phyloP scores from a whole-genome alignment of 1,284 basidiomycete species.

The Flammula alnicola region DNA sequence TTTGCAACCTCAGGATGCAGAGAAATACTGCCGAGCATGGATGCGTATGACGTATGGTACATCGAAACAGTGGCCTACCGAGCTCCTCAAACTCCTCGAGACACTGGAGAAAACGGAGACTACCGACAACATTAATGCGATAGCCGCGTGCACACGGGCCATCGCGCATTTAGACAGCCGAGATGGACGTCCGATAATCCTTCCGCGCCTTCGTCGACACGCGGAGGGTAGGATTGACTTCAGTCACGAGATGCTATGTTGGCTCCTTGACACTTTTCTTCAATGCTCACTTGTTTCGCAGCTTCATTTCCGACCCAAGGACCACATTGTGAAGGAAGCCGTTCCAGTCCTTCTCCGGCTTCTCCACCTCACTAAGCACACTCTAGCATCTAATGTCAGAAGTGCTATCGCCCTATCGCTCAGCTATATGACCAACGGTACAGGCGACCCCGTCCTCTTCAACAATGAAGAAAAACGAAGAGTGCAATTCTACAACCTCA shows the following conservation, averaged over 20 bases:
- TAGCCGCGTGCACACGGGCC: constrained; percentile 40
- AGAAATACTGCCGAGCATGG: constrained; percentile 42
- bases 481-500: constrained; percentile 12
- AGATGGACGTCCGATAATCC: constrained; percentile 35
- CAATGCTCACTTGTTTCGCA: constrained; percentile 39
- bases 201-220: constrained; percentile 34
- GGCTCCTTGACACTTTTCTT: constrained; percentile 43
- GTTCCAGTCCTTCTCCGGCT: constrained; percentile 40
- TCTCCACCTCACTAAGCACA: constrained; percentile 32
- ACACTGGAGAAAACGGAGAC: constrained; percentile 30
- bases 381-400: constrained; percentile 35
- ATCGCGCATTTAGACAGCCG: constrained; percentile 37
- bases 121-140: constrained; percentile 33
- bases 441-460: constrained; percentile 22
- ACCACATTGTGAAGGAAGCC: constrained; percentile 34
- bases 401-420: constrained; percentile 36
- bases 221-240: constrained; percentile 31
- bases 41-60: constrained; percentile 39
- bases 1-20: constrained; percentile 33
- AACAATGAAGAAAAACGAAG: constrained; percentile 5
- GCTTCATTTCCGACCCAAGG: constrained; percentile 35
- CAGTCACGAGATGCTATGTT: constrained; percentile 33
- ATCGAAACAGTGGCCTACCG: constrained; percentile 36
- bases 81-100: constrained; percentile 37
- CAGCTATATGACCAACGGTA: constrained; percentile 33